Percentiles rank a stretch among this genome's conserved stretches.
phyloP scores from a whole-genome alignment of 73 alveolate species.

The Stentor coeruleus region DNA sequence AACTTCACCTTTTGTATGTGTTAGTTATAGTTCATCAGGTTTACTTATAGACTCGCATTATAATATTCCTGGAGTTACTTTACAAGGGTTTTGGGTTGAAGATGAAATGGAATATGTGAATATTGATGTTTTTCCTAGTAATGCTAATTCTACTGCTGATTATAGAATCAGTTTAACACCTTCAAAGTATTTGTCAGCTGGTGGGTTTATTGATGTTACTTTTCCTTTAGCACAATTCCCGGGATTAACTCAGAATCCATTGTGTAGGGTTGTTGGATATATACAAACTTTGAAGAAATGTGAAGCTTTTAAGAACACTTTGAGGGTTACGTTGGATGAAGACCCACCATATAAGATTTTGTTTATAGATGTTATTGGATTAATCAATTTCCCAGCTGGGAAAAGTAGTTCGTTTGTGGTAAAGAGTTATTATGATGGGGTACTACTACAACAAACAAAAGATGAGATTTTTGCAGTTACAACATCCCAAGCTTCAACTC shows the following conservation, averaged over 20 bases:
- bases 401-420: slow-evolving; percentile 36
- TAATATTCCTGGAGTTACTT: neutral
- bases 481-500: slow-evolving; percentile 28
- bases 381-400: slow-evolving; percentile 21
- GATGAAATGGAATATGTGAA: neutral
- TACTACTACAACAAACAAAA: slow-evolving; percentile 29
- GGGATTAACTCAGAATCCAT: slow-evolving; percentile 34
- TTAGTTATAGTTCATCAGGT: neutral
- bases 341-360: slow-evolving; percentile 19
- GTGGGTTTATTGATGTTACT: slow-evolving; percentile 31
- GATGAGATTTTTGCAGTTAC: slow-evolving; percentile 29
- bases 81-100: neutral
- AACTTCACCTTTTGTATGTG: neutral
- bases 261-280: slow-evolving; percentile 36
- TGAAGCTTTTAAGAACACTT: slow-evolving; percentile 26
- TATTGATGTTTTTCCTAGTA: slow-evolving; percentile 30
- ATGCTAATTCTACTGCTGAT: slow-evolving; percentile 30
- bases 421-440: slow-evolving; percentile 32
- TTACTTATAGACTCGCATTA: neutral
- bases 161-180: slow-evolving; percentile 32
- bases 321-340: slow-evolving; percentile 29
- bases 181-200: slow-evolving; percentile 17
- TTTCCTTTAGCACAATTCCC: slow-evolving; percentile 34
- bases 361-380: slow-evolving; percentile 27
- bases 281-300: slow-evolving; percentile 32